Conservation (phyloP, 352 stramenopile species). For the Globisporangium perplexum region DNA sequence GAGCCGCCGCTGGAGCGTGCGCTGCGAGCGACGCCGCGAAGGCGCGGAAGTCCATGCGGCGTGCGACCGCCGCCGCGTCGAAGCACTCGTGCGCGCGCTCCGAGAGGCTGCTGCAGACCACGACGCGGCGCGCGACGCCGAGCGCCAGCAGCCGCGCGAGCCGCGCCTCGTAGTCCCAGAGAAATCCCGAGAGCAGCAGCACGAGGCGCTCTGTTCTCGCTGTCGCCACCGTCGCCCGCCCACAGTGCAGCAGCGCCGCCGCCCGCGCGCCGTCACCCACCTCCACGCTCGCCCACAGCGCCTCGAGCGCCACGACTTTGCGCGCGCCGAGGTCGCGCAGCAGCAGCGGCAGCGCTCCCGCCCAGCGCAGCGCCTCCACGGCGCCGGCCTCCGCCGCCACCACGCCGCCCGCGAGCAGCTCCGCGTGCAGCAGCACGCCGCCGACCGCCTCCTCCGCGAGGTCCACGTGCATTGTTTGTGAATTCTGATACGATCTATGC, state of each 20-base stretch:
- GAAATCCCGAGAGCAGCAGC: slow-evolving; percentile 44
- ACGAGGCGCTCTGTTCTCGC: slow-evolving; percentile 36
- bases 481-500: no score
- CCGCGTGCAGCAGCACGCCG: slow-evolving; percentile 45
- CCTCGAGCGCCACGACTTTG: slow-evolving; percentile 37
- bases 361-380: slow-evolving; percentile 63
- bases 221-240: no score
- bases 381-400: slow-evolving; percentile 47
- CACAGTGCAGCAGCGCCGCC: slow-evolving; percentile 19
- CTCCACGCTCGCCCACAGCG: slow-evolving; percentile 22
- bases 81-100: slow-evolving; percentile 68
- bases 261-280: slow-evolving; percentile 10
- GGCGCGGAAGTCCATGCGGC: slow-evolving; percentile 41
- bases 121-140: slow-evolving; percentile 32
- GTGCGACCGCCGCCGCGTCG: slow-evolving; percentile 25
- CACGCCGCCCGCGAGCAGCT: slow-evolving; percentile 42
- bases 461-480: slow-evolving; percentile 21
- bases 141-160: slow-evolving; percentile 32
- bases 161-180: slow-evolving; percentile 53
- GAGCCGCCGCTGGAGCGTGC: no score
- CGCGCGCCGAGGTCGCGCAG: slow-evolving; percentile 51
- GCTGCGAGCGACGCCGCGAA: slow-evolving; percentile 28
- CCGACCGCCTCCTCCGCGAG: slow-evolving; percentile 51
- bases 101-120: slow-evolving; percentile 61
- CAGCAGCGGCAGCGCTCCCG: slow-evolving; percentile 55